These are phyloP conservation scores for Eucalyptus victrix DNA, from an alignment of 345 rosid genomes.

Conservation along the genomic window DNA sequence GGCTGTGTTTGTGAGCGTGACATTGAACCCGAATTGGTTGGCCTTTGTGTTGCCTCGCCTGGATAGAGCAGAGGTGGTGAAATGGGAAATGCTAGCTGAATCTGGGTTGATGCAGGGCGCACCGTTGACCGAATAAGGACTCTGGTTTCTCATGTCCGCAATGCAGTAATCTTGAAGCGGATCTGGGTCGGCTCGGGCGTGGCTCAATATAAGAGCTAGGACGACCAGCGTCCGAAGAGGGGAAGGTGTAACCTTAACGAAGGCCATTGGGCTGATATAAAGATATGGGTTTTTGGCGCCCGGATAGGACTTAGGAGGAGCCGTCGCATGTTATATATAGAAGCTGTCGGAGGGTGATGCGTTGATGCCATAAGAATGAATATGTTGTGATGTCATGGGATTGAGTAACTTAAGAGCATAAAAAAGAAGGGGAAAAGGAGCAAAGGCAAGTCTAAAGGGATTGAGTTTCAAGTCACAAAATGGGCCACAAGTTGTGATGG, in stretches of 20 bases:
- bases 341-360: conserved; percentile 1
- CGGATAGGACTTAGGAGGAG: background rate
- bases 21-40: conserved; percentile 41
- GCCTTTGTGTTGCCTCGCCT: conserved; percentile 25
- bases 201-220: conserved; percentile 21
- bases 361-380: background rate
- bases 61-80: conserved; percentile 49
- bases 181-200: conserved; percentile 37
- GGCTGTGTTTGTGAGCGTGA: conserved; percentile 26
- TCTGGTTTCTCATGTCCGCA: conserved; percentile 21
- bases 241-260: background rate
- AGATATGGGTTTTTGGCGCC: background rate
- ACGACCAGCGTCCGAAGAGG: background rate
- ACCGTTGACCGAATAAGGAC: conserved; percentile 27
- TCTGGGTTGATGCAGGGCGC: conserved; percentile 45
- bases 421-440: conserved; percentile 6
- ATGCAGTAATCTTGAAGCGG: conserved; percentile 76
- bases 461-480: background rate
- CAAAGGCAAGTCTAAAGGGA: conserved; percentile 25
- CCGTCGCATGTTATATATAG: conserved; percentile 6
- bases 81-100: conserved; percentile 16
- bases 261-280: background rate
- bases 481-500: background rate
- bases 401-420: conserved; percentile 57
- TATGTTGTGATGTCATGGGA: background rate